A percentile compares a stretch with the other conserved stretches of the same genome.
These are phyloP conservation scores for Acer campestre DNA, from an alignment of 345 rosid species.

Conservation along the genomic window DNA sequence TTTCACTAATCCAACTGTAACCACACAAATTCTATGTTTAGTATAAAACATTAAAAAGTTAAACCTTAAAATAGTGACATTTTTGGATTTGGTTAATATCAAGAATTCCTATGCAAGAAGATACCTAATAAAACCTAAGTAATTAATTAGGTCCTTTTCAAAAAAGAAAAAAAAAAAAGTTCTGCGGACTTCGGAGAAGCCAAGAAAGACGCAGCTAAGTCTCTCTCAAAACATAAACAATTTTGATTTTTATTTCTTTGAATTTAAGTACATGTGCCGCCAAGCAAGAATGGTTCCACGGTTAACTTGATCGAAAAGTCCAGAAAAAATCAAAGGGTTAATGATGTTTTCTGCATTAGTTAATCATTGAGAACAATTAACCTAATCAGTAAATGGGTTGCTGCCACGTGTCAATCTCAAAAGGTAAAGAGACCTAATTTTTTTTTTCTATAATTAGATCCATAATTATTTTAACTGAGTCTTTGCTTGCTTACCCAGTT, in stretches of 20 bases:
- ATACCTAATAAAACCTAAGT: not conserved
- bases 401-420: not conserved
- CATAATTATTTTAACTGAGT: too few species aligned
- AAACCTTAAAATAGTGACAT: not conserved
- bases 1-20: too few species aligned
- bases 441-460: not conserved
- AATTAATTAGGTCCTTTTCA: not conserved
- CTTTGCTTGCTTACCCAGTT: not conserved
- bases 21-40: too few species aligned
- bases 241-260: too few species aligned
- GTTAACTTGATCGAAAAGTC: not conserved
- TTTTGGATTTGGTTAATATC: not conserved
- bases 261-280: not conserved
- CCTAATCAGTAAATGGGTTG: not conserved
- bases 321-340: not conserved
- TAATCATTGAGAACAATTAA: not conserved
- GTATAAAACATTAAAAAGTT: too few species aligned
- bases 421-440: not conserved
- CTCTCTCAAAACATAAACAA: not conserved
- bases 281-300: not conserved
- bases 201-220: not conserved
- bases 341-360: not conserved
- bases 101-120: slow-evolving; percentile 3
- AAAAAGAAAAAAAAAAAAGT: not conserved
- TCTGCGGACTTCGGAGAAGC: not conserved